Conservation (phyloP, 2,329 filamentous ascomycete species). For the Penicillium sp. region DNA sequence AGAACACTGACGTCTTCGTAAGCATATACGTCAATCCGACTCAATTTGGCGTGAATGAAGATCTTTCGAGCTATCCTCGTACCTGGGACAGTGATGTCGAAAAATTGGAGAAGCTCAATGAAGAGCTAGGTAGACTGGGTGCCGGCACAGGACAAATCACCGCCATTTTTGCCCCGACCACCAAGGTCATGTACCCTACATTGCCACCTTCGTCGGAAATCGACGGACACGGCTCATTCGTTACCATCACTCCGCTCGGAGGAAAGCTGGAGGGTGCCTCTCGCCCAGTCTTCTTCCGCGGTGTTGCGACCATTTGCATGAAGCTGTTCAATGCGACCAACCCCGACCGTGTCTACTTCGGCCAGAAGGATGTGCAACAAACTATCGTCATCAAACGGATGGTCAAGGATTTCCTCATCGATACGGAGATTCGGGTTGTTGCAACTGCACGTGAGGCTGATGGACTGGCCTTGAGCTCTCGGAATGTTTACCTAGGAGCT, state of each 20-base stretch:
- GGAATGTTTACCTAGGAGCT: constrained; percentile 88
- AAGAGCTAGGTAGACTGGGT: constrained; percentile 67
- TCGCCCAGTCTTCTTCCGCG: constrained; percentile 92
- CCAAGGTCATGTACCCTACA: constrained; percentile 83
- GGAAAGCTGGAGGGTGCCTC: constrained; percentile 81
- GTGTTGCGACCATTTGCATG: constrained; percentile 94
- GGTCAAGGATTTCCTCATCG: constrained; percentile 83
- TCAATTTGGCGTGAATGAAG: constrained; percentile 88
- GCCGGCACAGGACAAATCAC: constrained; percentile 64
- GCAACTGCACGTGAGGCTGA: constrained; percentile 76
- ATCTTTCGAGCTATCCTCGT: constrained; percentile 84
- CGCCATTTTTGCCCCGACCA: constrained; percentile 84
- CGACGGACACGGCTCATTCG: constrained; percentile 81
- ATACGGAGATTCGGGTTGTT: constrained; percentile 72
- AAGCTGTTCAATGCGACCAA: constrained; percentile 85
- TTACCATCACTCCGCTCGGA: constrained; percentile 84
- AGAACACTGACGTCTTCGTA: constrained; percentile 86
- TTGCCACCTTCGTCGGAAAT: constrained; percentile 73
- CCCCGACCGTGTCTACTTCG: constrained; percentile 84
- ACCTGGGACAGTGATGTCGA: constrained; percentile 81
- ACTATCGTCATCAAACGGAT: constrained; percentile 85
- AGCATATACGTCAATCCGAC: constrained; percentile 96
- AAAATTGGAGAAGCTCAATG: constrained; percentile 69
- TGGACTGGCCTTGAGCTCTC: constrained; percentile 85
- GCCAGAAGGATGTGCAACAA: constrained; percentile 97